Evolutionary conservation across 768 basidiomycete species (phyloP).

Genomic region (Tubosaeta sp.): DNA sequence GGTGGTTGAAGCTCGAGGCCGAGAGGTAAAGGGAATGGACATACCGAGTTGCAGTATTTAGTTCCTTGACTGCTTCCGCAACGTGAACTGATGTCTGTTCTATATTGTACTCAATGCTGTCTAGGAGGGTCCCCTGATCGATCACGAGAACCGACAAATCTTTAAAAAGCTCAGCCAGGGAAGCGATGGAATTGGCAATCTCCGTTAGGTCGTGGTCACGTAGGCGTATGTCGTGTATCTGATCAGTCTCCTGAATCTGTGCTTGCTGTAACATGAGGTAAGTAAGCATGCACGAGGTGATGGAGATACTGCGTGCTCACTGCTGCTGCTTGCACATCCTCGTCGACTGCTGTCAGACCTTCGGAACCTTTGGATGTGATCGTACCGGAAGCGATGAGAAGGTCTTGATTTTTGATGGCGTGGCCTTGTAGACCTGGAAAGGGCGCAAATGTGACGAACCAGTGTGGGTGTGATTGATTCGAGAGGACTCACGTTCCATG

Average conservation of each 20-base stretch:
- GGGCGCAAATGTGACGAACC: slow-evolving; percentile 10
- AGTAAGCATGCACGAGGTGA: slow-evolving; percentile 12
- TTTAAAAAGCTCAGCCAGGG: slow-evolving; percentile 93
- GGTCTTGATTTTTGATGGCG: slow-evolving; percentile 95
- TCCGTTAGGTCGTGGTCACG: slow-evolving; percentile 75
- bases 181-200: slow-evolving; percentile 88
- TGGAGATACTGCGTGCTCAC: slow-evolving; percentile 43
- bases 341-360: slow-evolving; percentile 79
- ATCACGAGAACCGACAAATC: slow-evolving; percentile 91
- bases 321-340: slow-evolving; percentile 84
- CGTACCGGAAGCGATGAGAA: slow-evolving; percentile 85
- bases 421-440: slow-evolving; percentile 87
- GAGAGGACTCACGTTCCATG: slow-evolving; percentile 81
- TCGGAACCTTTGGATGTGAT: slow-evolving; percentile 80
- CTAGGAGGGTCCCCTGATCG: slow-evolving; percentile 95
- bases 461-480: not conserved
- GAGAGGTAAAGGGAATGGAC: slow-evolving; percentile 23
- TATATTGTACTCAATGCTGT: slow-evolving; percentile 97
- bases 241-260: slow-evolving; percentile 35
- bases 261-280: slow-evolving; percentile 25
- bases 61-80: slow-evolving; percentile 78
- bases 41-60: slow-evolving; percentile 77
- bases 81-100: slow-evolving; percentile 84
- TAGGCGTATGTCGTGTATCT: slow-evolving; percentile 38
- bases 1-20: not conserved